Evolutionary conservation across 306 rosid genomes (phyloP).

Genomic region (Malus domestica): DNA sequence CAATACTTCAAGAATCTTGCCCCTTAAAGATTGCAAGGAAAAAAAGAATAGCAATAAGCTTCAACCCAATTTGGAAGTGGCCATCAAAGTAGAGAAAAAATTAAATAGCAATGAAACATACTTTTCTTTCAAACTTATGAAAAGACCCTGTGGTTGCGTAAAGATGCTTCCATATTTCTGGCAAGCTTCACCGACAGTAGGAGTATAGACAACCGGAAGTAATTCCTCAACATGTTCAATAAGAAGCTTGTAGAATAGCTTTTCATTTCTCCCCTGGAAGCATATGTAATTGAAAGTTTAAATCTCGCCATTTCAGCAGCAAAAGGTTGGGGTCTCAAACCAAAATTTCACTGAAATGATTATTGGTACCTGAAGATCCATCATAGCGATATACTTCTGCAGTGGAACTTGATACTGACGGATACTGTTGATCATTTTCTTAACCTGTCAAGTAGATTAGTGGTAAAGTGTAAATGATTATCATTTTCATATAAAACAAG

Average conservation of each 20-base stretch:
- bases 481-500: background rate
- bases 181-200: slow-evolving; percentile 98
- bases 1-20: slow-evolving; percentile 83
- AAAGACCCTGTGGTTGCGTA: slow-evolving; percentile 81
- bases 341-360: background rate
- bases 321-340: background rate
- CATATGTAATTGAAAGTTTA: background rate
- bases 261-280: slow-evolving; percentile 81
- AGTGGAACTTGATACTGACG: slow-evolving; percentile 82
- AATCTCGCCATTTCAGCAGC: background rate
- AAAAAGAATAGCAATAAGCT: slow-evolving; percentile 14
- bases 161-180: slow-evolving; percentile 93
- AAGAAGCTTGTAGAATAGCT: slow-evolving; percentile 74
- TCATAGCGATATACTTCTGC: slow-evolving; percentile 89
- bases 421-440: slow-evolving; percentile 62
- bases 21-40: slow-evolving; percentile 36
- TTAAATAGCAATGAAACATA: slow-evolving; percentile 29
- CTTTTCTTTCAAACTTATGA: slow-evolving; percentile 93
- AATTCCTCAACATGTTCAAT: slow-evolving; percentile 86
- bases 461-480: background rate
- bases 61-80: slow-evolving; percentile 14
- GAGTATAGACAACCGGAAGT: slow-evolving; percentile 92
- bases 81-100: background rate
- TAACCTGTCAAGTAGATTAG: slow-evolving; percentile 46
- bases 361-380: slow-evolving; percentile 85